Evolutionary conservation across 2,329 filamentous ascomycete genomes (phyloP).

Genomic region (Fusarium penzigii): DNA sequence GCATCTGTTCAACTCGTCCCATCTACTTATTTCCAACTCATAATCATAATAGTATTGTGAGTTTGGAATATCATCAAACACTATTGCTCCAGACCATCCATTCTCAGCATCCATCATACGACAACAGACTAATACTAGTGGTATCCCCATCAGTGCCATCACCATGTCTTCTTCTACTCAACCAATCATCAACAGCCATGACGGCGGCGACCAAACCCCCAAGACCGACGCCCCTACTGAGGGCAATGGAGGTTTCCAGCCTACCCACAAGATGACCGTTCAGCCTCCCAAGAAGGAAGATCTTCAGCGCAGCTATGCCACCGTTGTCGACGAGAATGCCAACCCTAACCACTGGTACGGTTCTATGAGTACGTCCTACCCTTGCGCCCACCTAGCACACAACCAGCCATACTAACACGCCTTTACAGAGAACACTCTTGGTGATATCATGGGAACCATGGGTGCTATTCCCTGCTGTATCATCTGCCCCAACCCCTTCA

Average conservation of each 20-base stretch:
- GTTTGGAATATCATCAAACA: background rate
- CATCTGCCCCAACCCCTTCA: constrained; percentile 93
- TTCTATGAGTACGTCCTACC: constrained; percentile 67
- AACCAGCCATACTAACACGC: constrained; percentile 1
- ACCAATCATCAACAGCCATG: constrained; percentile 26
- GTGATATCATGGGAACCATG: constrained; percentile 70
- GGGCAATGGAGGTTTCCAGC: constrained; percentile 45
- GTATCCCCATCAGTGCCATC: background rate
- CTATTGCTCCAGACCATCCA: background rate
- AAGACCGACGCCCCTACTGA: constrained; percentile 22
- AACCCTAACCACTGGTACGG: constrained; percentile 87
- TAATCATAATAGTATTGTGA: background rate
- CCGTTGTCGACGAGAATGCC: constrained; percentile 62
- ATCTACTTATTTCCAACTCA: background rate
- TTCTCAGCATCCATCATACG: background rate
- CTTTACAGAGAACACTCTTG: constrained; percentile 68
- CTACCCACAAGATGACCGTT: constrained; percentile 64
- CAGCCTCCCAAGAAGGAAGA: constrained; percentile 81
- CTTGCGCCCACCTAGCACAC: background rate
- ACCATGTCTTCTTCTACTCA: constrained; percentile 22
- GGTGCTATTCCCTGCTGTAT: constrained; percentile 92
- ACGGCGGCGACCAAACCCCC: constrained; percentile 29
- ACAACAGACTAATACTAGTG: background rate
- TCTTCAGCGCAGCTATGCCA: constrained; percentile 80
- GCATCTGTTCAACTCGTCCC: background rate